Evolutionary conservation across 495 filamentous ascomycete genomes (phyloP), one percentile per base, ranked within the genome.

Genomic region (Tuber melanosporum): DNA sequence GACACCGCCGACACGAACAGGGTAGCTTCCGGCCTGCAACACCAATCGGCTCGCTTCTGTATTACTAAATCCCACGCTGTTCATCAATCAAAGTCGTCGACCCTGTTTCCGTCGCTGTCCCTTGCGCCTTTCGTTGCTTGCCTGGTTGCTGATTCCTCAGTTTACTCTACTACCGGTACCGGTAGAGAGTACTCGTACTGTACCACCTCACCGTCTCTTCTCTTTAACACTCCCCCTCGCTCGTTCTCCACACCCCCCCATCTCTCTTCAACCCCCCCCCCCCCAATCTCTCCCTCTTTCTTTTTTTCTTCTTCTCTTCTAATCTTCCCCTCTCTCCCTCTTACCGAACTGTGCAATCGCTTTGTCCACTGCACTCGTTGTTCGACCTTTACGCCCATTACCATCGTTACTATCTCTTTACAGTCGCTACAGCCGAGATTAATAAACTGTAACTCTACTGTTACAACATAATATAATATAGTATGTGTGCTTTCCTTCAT

Each of bases 311-410:
- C 66, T 73, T 74, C 71, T 77, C 71, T 71, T 75, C 69, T 47
- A 44, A 75, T 73, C 45, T 74, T 71, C 26, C 57, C 72, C 47
- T 41, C 74, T 73, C 74, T 78, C 46, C 74, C 70, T 70, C 57
- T 76, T 78, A 78, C 71, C 74, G 69, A 77, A 78, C 82, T 74
- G 80, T 78, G 76, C 71, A 76, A 71, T 80, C 78, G 78, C 76
- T 80, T 80, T 71, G 73, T 75, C 70, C 69, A 76, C 73, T 72
- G 62, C 75, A 71, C 77, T 80, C 77, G 78, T 80, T 66, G n/a
- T 79, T 80, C 73, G 73, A 72, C 70, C 45, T 70, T 71, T 72
- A 43, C 75, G 42, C 77, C 79, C 77, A 77, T 79, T 72, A 77
- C 43, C 73, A 71, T 70, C 75, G 45, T 79, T 73, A 74, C 74